Base-by-base conservation (phyloP, 164 flowering plant species). In the Vitis riparia region DNA sequence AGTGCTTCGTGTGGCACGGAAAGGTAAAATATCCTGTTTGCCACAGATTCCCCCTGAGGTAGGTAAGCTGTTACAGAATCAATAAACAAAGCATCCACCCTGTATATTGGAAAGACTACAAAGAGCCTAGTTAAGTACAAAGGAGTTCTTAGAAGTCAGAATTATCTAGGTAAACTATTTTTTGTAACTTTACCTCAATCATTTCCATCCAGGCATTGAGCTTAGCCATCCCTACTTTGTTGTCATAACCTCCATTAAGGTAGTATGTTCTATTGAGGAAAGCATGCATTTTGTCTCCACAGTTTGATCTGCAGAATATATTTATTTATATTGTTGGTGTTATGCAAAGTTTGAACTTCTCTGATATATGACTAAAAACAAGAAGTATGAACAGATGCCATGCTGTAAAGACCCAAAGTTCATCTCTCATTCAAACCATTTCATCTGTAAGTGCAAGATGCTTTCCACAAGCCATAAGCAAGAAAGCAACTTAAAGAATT, bases 1-100 rank as follows among this genome's bases (percentile, higher is more conserved):
- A 85, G 85, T 47, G 86, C 85, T 78, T 88, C 88, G 76, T 83
- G 92, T 58, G 89, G 92, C 60, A 88, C 86, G 48, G 90, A 83
- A 48, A 88, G 88, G 80, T 86, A 88, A 67, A 88, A 88, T 52
- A 88, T 83, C 79, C 89, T 75, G 77, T 88, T 88, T 55, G 87
- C 82, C 74, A 66, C 74, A 62, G 76, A 73, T 48, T 60, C 75
- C 10, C 76, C 88, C 93, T 89, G 84, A 73, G 66, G 69, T 56
- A 65, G 70, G 76, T 61, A 71, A 79, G 76, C 78, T 80, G 68
- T 74, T 57, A 73, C 51, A 63, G 59, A 72, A 70, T 73, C 55
- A 71, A 68, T 59, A 29, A 65, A 29, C 65, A 53, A 59, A 59
- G 53, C 17, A 65, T 61, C 63, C 16, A 63, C 51, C 3, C 9